Conservation (phyloP, 164 flowering plant genomes). For the Liquidambar formosana region DNA sequence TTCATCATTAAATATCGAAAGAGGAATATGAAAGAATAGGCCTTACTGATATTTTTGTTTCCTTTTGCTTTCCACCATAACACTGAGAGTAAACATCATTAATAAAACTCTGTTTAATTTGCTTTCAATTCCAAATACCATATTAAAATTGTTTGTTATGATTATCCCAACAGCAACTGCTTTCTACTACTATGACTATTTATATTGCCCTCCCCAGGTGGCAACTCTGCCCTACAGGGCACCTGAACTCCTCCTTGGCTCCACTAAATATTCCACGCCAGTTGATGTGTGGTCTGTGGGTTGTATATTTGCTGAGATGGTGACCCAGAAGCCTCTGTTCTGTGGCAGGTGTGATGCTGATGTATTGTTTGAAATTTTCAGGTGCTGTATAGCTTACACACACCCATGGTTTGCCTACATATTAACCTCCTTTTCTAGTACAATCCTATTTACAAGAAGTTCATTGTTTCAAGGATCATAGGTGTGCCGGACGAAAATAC, state of each 20-base stretch:
- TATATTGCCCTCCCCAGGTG: neutral
- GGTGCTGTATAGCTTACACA: neutral
- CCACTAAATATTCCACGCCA: neutral
- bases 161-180: neutral
- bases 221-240: neutral
- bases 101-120: too few species aligned
- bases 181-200: neutral
- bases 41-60: too few species aligned
- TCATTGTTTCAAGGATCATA: neutral
- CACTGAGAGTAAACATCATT: too few species aligned
- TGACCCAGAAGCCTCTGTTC: constrained; percentile 42
- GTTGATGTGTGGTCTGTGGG: constrained; percentile 91
- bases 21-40: too few species aligned
- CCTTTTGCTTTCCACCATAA: too few species aligned
- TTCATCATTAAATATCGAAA: too few species aligned
- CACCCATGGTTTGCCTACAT: neutral
- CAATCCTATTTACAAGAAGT: neutral
- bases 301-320: constrained; percentile 97
- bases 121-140: too few species aligned
- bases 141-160: neutral
- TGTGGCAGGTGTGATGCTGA: neutral
- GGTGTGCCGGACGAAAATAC: neutral
- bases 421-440: neutral
- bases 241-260: neutral
- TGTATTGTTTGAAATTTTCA: neutral